Conservation (phyloP, 176 grass and related monocot species). For the Cocos nucifera region DNA sequence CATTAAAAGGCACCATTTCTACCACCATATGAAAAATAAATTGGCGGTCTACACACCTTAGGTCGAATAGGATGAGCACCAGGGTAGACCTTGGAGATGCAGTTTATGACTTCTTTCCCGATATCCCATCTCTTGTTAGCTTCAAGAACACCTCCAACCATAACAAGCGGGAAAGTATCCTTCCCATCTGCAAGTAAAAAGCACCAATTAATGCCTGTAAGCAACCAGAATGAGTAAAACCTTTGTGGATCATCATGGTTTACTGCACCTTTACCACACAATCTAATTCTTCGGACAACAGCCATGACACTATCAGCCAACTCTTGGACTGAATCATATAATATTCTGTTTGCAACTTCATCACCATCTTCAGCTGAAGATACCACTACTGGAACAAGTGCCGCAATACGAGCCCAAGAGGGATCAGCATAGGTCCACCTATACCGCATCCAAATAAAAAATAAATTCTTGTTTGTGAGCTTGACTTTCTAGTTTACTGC, state of each 20-base stretch:
- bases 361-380: constrained; percentile 87
- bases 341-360: constrained; percentile 94
- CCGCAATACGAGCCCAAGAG: constrained; percentile 97
- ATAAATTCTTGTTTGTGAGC: constrained; percentile 10
- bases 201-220: too few relatives aligned
- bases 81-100: constrained; percentile 68
- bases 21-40: too few relatives aligned
- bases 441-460: constrained; percentile 6
- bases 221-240: too few relatives aligned
- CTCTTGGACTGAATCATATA: constrained; percentile 73
- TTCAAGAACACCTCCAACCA: constrained; percentile 93
- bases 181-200: constrained; percentile 65
- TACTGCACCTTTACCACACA: constrained; percentile 75
- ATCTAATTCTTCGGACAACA: constrained; percentile 66
- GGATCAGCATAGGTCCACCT: constrained; percentile 98
- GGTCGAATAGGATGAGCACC: constrained; percentile 63
- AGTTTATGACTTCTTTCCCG: constrained; percentile 65
- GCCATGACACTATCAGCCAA: constrained; percentile 89
- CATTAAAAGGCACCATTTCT: too few relatives aligned
- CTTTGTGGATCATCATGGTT: too few relatives aligned
- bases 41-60: constrained; percentile 29
- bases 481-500: too few relatives aligned
- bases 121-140: constrained; percentile 91
- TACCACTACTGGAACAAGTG: constrained; percentile 87
- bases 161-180: constrained; percentile 75